Conservation (phyloP, 2,329 filamentous ascomycete species). For the Bipolaris cookei region DNA sequence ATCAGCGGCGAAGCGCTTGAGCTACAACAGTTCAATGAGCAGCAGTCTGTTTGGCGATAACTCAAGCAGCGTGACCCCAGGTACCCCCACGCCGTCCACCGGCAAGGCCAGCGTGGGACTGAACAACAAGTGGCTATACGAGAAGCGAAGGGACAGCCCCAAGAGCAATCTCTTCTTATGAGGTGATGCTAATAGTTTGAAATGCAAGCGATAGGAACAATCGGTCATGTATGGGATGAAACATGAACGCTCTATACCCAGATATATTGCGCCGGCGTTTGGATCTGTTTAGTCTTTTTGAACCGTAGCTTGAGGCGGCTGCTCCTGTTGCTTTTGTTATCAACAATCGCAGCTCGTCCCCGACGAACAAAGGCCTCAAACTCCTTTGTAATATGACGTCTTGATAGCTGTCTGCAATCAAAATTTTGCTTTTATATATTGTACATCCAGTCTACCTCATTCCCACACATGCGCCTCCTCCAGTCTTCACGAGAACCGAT, state of each 20-base stretch:
- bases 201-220: constrained; percentile 1
- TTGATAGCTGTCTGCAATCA: not conserved
- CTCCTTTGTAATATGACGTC: constrained; percentile 3
- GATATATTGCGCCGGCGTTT: constrained; percentile 39
- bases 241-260: constrained; percentile 43
- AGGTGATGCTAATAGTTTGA: constrained; percentile 1
- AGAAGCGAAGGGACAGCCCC: constrained; percentile 69
- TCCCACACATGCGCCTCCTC: not conserved
- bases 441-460: not conserved
- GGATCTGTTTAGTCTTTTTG: constrained; percentile 1
- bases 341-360: not conserved
- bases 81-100: constrained; percentile 69
- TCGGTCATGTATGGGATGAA: constrained; percentile 6
- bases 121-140: constrained; percentile 95
- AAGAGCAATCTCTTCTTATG: constrained; percentile 41
- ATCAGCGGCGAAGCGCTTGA: constrained; percentile 63
- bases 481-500: constrained; percentile 67
- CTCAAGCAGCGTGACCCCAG: constrained; percentile 56
- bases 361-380: constrained; percentile 18
- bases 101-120: constrained; percentile 73
- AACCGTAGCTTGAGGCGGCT: constrained; percentile 5
- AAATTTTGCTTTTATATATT: not conserved
- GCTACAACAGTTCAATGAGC: constrained; percentile 62
- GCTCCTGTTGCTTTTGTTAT: not conserved
- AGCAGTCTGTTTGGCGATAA: constrained; percentile 42